A percentile compares a stretch with the other conserved stretches of the same genome.
phyloP scores from a whole-genome alignment of 2,329 filamentous ascomycete species.

The Colletotrichum theobromicola region DNA sequence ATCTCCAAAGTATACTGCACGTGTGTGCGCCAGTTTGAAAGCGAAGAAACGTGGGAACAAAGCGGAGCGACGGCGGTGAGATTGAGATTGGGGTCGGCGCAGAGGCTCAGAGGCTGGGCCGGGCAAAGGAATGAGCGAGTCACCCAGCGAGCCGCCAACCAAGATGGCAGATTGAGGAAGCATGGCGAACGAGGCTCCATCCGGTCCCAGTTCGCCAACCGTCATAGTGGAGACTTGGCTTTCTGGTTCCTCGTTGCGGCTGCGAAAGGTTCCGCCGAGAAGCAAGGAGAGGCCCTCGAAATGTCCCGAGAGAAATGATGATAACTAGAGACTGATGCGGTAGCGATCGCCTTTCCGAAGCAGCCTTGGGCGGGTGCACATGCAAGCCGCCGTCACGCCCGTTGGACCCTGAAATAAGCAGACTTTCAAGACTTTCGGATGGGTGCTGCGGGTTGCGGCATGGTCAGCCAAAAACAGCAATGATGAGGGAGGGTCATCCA shows the following conservation, averaged over 20 bases:
- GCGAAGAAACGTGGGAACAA: neutral
- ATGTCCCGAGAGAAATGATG: neutral
- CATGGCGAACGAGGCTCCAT: neutral
- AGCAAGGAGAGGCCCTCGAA: constrained; percentile 5
- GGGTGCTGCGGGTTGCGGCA: neutral
- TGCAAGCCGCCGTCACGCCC: constrained; percentile 17
- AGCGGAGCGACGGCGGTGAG: neutral
- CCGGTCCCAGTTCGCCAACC: neutral
- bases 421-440: neutral
- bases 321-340: constrained; percentile 12
- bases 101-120: neutral
- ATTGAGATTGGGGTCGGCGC: neutral
- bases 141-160: neutral
- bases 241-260: constrained; percentile 4
- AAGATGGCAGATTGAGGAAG: neutral
- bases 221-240: constrained; percentile 13
- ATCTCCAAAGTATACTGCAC: neutral
- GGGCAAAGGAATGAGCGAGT: neutral
- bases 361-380: constrained; percentile 16
- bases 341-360: constrained; percentile 10
- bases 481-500: neutral
- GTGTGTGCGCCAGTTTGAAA: neutral
- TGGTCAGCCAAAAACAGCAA: neutral
- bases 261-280: neutral
- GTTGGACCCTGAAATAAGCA: constrained; percentile 19